Percentiles rank a stretch among this genome's conserved stretches.
phyloP scores from a whole-genome alignment of 495 filamentous ascomycete genomes.

The Penicillium salamii region DNA sequence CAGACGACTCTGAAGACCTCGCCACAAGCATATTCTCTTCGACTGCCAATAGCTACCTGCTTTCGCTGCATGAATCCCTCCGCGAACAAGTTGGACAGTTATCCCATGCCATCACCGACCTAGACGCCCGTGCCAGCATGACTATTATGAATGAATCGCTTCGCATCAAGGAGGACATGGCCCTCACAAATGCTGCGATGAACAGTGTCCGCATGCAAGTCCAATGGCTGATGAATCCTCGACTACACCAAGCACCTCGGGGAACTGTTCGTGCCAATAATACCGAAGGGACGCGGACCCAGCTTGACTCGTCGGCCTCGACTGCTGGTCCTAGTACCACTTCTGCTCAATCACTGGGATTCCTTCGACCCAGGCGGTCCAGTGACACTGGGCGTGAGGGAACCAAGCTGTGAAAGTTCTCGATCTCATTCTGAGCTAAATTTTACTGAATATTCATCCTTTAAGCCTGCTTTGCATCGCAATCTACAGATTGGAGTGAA shows the following conservation, averaged over 20 bases:
- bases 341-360: conserved; percentile 22
- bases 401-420: conserved; percentile 43
- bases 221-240: conserved; percentile 65
- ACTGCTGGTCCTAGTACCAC: conserved; percentile 27
- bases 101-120: conserved; percentile 55
- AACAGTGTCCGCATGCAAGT: conserved; percentile 63
- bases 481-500: not conserved
- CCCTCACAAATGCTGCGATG: conserved; percentile 63
- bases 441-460: too few species aligned
- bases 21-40: conserved; percentile 29
- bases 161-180: conserved; percentile 64
- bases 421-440: too few species aligned
- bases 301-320: conserved; percentile 18
- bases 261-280: conserved; percentile 23
- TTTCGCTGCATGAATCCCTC: conserved; percentile 66
- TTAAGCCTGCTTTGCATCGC: not conserved
- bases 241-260: conserved; percentile 47
- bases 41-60: conserved; percentile 54
- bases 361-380: conserved; percentile 34
- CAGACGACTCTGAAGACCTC: conserved; percentile 17
- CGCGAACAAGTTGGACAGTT: conserved; percentile 61
- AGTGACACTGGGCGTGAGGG: conserved; percentile 47
- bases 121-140: conserved; percentile 66
- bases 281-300: conserved; percentile 13
- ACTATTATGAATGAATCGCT: conserved; percentile 66